phyloP scores from a whole-genome alignment of 164 flowering plant species.

The Brasenia schreberi region DNA sequence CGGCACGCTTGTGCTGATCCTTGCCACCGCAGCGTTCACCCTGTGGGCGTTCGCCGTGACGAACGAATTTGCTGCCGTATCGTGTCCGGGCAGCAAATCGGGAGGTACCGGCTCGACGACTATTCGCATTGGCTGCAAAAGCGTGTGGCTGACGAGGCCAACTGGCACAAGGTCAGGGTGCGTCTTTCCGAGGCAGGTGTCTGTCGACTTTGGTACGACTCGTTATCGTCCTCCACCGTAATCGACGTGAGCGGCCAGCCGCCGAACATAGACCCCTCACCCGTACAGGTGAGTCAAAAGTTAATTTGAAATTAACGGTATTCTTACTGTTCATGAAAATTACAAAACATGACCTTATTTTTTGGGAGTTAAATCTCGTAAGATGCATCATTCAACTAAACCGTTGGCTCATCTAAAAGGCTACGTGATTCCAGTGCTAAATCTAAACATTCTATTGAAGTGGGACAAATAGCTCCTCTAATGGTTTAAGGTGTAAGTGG shows the following conservation, averaged over 20 bases:
- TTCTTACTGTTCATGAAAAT: too few species aligned
- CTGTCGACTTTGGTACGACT: constrained; percentile 12
- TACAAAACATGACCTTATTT: too few species aligned
- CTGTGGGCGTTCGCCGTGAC: constrained; percentile 37
- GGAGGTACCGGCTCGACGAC: constrained; percentile 36
- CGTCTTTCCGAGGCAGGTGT: constrained; percentile 37
- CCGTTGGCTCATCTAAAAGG: too few species aligned
- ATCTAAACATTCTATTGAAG: too few species aligned
- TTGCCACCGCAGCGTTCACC: constrained; percentile 29
- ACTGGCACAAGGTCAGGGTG: constrained; percentile 37
- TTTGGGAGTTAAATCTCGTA: too few species aligned
- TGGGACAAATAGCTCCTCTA: too few species aligned
- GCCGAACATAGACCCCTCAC: neutral
- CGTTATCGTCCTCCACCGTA: too few species aligned
- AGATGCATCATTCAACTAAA: too few species aligned
- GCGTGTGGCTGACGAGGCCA: constrained; percentile 19
- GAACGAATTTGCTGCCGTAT: constrained; percentile 26
- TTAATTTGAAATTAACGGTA: too few species aligned
- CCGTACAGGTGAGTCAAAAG: neutral
- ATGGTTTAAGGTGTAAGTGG: too few species aligned
- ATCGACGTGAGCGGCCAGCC: neutral
- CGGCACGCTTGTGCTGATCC: constrained; percentile 23
- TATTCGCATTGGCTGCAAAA: constrained; percentile 50
- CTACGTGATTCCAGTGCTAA: too few species aligned
- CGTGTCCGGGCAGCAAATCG: constrained; percentile 24